These are phyloP conservation scores for Aspergillus cavernicola DNA, from an alignment of 495 filamentous ascomycete species.

Conservation along the genomic window DNA sequence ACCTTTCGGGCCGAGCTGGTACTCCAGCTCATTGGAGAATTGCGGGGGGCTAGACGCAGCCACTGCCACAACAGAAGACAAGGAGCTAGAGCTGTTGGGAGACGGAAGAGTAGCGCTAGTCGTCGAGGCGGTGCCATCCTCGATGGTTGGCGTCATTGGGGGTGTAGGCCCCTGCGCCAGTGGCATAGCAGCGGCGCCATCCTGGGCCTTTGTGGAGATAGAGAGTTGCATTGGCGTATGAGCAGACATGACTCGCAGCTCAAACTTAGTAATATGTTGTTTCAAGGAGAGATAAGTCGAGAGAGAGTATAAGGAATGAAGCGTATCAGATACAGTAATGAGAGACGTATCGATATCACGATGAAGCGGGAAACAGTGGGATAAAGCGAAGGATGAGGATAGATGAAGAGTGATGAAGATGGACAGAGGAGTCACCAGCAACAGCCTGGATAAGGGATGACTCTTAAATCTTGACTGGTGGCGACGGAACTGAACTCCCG, in stretches of 20 bases:
- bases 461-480: too few relatives aligned
- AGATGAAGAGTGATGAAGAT: neutral
- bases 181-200: conserved; percentile 14
- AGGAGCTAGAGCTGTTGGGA: neutral
- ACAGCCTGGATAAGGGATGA: neutral
- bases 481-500: too few relatives aligned
- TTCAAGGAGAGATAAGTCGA: too few relatives aligned
- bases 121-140: conserved; percentile 17
- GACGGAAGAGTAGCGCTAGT: neutral
- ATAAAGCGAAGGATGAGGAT: neutral
- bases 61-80: neutral
- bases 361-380: neutral
- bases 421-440: neutral
- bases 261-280: too few relatives aligned
- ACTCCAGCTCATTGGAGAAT: conserved; percentile 36
- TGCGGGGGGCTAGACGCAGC: conserved; percentile 13
- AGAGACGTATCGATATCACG: neutral
- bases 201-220: conserved; percentile 22
- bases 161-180: conserved; percentile 29
- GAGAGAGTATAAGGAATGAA: neutral
- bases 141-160: conserved; percentile 36
- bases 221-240: conserved; percentile 29
- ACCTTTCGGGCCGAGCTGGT: conserved; percentile 25
- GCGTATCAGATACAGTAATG: neutral
- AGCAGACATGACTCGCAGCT: conserved; percentile 8